Evolutionary conservation across 805 yeast species (phyloP).

Genomic region (Hanseniaspora meyeri): DNA sequence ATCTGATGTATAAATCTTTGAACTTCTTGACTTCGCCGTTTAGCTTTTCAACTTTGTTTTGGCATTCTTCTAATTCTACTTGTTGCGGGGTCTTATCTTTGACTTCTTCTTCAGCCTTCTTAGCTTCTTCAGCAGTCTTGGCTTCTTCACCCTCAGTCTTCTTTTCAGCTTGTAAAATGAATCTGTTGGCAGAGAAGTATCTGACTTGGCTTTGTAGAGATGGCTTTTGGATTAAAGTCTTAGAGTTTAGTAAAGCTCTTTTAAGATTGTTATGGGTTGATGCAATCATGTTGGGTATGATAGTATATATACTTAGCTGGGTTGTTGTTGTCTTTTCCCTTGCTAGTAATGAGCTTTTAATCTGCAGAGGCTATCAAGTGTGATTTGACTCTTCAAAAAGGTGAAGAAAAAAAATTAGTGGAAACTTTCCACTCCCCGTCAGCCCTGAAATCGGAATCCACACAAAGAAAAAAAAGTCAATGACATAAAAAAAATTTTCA

Average conservation of each 20-base stretch:
- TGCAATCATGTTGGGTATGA: background rate
- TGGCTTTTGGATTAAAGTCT: slow-evolving; percentile 2
- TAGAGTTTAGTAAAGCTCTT: background rate
- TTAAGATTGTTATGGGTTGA: background rate
- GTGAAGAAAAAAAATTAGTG: background rate
- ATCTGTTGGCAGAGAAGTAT: slow-evolving; percentile 17
- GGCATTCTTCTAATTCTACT: slow-evolving; percentile 29
- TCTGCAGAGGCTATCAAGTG: background rate
- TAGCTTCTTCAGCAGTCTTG: slow-evolving; percentile 15
- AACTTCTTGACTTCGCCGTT: slow-evolving; percentile 66
- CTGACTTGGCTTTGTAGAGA: slow-evolving; percentile 4
- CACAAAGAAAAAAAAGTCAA: background rate
- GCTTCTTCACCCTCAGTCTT: slow-evolving; percentile 16
- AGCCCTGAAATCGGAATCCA: background rate
- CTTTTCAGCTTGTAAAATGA: slow-evolving; percentile 22
- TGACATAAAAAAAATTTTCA: background rate
- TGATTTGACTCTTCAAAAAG: background rate
- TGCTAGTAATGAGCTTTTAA: background rate
- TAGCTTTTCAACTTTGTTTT: slow-evolving; percentile 45
- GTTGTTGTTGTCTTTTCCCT: too few species aligned
- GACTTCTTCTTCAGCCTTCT: slow-evolving; percentile 14
- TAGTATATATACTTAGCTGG: too few species aligned
- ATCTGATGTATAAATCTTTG: slow-evolving; percentile 70
- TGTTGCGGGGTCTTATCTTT: slow-evolving; percentile 20
- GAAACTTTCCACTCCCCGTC: background rate